Base-by-base conservation (phyloP, 176 grass and related monocot genomes). In the Bolboschoenus planiculmis region DNA sequence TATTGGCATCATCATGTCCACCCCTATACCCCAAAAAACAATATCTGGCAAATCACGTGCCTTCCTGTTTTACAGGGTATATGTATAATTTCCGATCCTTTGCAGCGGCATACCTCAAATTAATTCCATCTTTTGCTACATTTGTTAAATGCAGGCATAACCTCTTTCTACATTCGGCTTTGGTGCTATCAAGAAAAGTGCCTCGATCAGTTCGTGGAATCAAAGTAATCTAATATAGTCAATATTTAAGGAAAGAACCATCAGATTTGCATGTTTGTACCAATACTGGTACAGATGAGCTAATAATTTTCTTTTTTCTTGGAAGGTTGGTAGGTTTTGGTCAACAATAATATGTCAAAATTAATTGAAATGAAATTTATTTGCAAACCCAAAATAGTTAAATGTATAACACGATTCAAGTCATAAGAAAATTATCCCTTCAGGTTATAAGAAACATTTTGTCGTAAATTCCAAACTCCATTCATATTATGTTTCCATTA, bases 121-220 rank as follows among this genome's bases (percentile, higher is more conserved):
- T 75, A 30, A 75, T 75, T 29, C 13, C 42, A 7, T 48, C 40
- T 29, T 71, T 74, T 47, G 33, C 7, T 21, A 42, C 27, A 50
- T 35, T 60, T 15, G 53, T 84, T 78, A 36, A 24, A 20, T 88
- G 73, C 86, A 98, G 95, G 82, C 95, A 98, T 81, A 98, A 98
- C 85, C 92, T 98, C 86, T 98, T 98, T 83, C 95, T 98, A 39
- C 95, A 98, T 87, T 98, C 95, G 14, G 95, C 95, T 55, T 86
- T 98, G 84, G 95, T 98, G 24, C 78, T 98, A 34, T 98, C 95
- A 15, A 98, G 95, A 85, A 98, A 98, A 91, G 93, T 98, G 23
- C 95, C 95, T 58, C 89, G 84, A 9, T 95, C 95, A 5, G 83
- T 98, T 84, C 89, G 85, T 93, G 92, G 92, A 81, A 91, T 98